Evolutionary conservation across 2,329 filamentous ascomycete genomes (phyloP).

Genomic region (Epicoccum sorghinum): DNA sequence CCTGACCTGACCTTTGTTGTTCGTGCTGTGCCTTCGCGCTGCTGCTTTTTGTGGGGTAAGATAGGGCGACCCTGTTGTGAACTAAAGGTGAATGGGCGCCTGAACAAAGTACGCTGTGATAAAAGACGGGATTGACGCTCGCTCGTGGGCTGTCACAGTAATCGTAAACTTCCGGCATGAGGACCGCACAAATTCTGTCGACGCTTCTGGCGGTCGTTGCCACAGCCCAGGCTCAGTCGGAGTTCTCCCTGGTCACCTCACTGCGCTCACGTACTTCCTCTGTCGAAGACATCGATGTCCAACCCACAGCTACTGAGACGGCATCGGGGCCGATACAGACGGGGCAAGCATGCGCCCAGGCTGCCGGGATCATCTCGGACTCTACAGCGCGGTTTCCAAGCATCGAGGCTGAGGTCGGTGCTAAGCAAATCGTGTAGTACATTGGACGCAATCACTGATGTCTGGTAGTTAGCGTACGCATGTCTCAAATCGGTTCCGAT

Average conservation of each 20-base stretch:
- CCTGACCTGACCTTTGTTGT: neutral
- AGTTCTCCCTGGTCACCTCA: constrained; percentile 2
- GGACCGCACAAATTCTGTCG: constrained; percentile 20
- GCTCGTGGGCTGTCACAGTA: neutral
- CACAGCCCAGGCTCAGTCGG: constrained; percentile 24
- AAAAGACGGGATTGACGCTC: neutral
- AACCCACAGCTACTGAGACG: constrained; percentile 37
- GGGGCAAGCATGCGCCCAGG: constrained; percentile 35
- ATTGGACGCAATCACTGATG: constrained; percentile 2
- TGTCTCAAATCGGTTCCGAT: constrained; percentile 49
- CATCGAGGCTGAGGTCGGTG: constrained; percentile 39
- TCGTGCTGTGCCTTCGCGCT: neutral
- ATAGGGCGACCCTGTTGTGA: neutral
- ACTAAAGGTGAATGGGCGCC: neutral
- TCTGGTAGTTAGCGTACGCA: constrained; percentile 35
- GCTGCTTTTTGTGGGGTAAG: neutral
- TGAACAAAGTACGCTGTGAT: neutral
- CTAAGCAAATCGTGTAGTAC: neutral
- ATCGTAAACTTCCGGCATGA: constrained; percentile 23
- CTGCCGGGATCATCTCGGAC: constrained; percentile 25
- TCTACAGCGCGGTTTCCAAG: constrained; percentile 22
- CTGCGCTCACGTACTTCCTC: constrained; percentile 19
- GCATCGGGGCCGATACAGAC: constrained; percentile 39
- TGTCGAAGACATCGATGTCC: constrained; percentile 29
- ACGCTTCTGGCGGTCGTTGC: constrained; percentile 26